phyloP scores from a whole-genome alignment of 2,329 filamentous ascomycete species.

The Fusarium ramigenum region DNA sequence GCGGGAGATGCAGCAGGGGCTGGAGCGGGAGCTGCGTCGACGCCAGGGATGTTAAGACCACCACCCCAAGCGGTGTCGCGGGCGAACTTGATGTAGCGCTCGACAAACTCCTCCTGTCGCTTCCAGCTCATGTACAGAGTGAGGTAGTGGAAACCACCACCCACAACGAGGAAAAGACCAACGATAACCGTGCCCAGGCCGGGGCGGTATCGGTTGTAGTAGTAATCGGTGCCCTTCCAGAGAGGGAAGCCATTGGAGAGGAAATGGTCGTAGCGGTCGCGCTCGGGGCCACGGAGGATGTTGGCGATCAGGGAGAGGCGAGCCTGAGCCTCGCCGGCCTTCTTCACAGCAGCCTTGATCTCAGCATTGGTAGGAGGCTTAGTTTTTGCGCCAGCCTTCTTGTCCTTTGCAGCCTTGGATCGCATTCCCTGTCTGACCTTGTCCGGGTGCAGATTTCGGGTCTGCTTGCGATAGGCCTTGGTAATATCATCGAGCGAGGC shows the following conservation, averaged over 20 bases:
- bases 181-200: conserved; percentile 85
- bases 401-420: conserved; percentile 69
- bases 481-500: conserved; percentile 89
- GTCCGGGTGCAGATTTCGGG: conserved; percentile 87
- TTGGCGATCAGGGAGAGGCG: conserved; percentile 85
- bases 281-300: conserved; percentile 81
- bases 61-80: conserved; percentile 91
- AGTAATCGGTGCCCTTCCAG: conserved; percentile 98
- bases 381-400: conserved; percentile 68
- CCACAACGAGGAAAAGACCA: conserved; percentile 83
- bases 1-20: conserved; percentile 56
- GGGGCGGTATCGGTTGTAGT: conserved; percentile 93
- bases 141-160: conserved; percentile 87
- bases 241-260: conserved; percentile 90
- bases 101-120: conserved; percentile 89
- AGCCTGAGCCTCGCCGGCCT: conserved; percentile 83
- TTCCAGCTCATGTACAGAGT: conserved; percentile 88
- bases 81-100: conserved; percentile 90
- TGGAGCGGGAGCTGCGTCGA: conserved; percentile 59
- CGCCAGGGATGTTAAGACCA: conserved; percentile 75
- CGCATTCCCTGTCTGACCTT: conserved; percentile 89
- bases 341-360: conserved; percentile 80
- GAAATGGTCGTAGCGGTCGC: conserved; percentile 95
- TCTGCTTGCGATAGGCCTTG: conserved; percentile 92
- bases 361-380: conserved; percentile 79